phyloP scores from a whole-genome alignment of 139 green algal genomes.

The Spirogloea muscicola region DNA sequence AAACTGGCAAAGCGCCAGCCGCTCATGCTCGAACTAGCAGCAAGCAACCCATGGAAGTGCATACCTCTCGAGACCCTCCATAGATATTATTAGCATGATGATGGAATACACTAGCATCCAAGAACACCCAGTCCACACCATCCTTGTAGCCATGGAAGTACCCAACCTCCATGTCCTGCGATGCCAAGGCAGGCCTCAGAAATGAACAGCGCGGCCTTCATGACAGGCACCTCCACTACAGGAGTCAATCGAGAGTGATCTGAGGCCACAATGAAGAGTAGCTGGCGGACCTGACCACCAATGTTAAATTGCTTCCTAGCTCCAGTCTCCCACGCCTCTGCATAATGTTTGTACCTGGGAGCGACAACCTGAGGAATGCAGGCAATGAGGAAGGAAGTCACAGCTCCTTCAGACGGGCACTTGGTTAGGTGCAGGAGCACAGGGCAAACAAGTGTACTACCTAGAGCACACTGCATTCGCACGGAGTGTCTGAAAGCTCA shows the following conservation, averaged over 20 bases:
- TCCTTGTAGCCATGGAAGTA: conserved; percentile 66
- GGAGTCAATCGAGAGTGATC: too few relatives aligned
- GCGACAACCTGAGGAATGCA: conserved; percentile 47
- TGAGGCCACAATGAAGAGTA: too few relatives aligned
- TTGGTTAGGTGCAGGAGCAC: too few relatives aligned
- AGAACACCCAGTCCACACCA: conserved; percentile 80
- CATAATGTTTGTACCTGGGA: conserved; percentile 58
- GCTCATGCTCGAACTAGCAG: too few relatives aligned
- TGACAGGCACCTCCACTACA: neutral
- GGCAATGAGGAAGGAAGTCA: too few relatives aligned
- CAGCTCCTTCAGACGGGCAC: too few relatives aligned
- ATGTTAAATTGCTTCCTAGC: conserved; percentile 40
- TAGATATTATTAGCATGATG: conserved; percentile 51
- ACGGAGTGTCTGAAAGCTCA: too few relatives aligned
- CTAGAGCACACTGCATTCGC: too few relatives aligned
- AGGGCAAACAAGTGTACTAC: too few relatives aligned
- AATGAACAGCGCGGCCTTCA: neutral
- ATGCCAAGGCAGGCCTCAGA: neutral
- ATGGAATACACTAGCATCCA: conserved; percentile 71
- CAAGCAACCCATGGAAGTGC: too few relatives aligned
- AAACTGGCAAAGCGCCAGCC: too few relatives aligned
- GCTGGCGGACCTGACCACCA: conserved; percentile 43
- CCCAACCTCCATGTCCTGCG: conserved; percentile 55
- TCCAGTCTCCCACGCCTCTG: conserved; percentile 32
- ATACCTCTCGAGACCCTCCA: conserved; percentile 51